phyloP scores from a whole-genome alignment of 495 filamentous ascomycete species.

The Evansstolkia leycettana region DNA sequence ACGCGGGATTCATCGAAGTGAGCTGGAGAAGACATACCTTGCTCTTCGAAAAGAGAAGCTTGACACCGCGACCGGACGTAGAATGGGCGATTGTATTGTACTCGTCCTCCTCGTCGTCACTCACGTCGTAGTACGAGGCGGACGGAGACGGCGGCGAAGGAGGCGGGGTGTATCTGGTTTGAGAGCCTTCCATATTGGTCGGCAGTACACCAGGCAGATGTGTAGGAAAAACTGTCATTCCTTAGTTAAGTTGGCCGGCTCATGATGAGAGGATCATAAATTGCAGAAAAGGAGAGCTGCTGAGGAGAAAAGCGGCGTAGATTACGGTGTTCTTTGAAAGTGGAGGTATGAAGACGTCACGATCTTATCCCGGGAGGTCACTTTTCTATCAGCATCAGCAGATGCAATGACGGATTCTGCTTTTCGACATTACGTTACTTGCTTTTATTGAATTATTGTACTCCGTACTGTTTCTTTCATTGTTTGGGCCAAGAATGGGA shows the following conservation, averaged over 20 bases:
- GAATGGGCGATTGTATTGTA: conserved; percentile 92
- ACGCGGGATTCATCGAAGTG: background rate
- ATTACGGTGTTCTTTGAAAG: background rate
- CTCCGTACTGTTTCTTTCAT: too few species aligned
- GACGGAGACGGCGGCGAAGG: conserved; percentile 58
- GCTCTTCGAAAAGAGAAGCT: conserved; percentile 93
- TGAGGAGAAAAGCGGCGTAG: too few species aligned
- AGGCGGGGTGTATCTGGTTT: conserved; percentile 29
- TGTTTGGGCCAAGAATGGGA: too few species aligned
- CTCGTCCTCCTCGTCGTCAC: conserved; percentile 89
- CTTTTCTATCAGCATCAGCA: too few species aligned
- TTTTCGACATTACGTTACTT: too few species aligned
- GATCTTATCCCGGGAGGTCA: conserved; percentile 6
- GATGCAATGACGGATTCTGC: too few species aligned
- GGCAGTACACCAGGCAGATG: too few species aligned
- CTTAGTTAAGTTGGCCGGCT: too few species aligned
- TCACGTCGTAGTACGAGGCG: conserved; percentile 91
- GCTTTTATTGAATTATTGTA: too few species aligned
- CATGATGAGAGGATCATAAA: too few species aligned
- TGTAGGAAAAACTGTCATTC: too few species aligned
- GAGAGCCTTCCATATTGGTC: conserved; percentile 17
- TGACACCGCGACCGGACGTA: conserved; percentile 70
- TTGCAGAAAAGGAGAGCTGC: too few species aligned
- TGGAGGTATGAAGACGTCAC: conserved; percentile 5
- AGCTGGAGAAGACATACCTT: conserved; percentile 45